Evolutionary conservation across 352 stramenopile species (phyloP).

Genomic region (Halophytophthora polymorphica): DNA sequence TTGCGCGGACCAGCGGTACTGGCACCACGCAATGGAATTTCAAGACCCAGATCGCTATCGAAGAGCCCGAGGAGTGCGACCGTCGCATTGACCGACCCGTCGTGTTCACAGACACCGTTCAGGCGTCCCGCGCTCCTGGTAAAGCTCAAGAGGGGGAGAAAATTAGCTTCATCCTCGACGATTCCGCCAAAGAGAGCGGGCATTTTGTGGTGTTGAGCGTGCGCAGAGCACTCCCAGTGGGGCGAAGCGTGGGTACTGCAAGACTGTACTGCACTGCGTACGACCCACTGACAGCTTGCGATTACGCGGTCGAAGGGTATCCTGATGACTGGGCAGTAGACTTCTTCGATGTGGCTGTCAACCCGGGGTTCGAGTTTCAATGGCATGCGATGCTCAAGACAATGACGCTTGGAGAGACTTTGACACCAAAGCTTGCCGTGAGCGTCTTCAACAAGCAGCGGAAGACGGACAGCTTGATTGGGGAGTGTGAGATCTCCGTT

Average conservation of each 20-base stretch:
- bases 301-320: conserved; percentile 72
- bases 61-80: conserved; percentile 46
- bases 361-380: conserved; percentile 45
- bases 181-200: conserved; percentile 12
- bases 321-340: conserved; percentile 55
- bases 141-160: conserved; percentile 26
- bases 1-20: conserved; percentile 44
- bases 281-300: conserved; percentile 71
- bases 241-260: conserved; percentile 9
- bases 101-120: conserved; percentile 76
- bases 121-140: conserved; percentile 44
- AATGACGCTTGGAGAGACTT: conserved; percentile 51
- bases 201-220: conserved; percentile 79
- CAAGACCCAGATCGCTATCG: conserved; percentile 40
- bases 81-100: conserved; percentile 61
- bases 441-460: conserved; percentile 70
- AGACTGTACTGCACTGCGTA: conserved; percentile 83
- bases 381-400: conserved; percentile 49
- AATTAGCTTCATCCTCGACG: conserved; percentile 47
- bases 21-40: conserved; percentile 64
- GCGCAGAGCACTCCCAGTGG: conserved; percentile 41
- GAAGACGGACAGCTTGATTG: conserved; percentile 66
- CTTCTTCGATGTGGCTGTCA: conserved; percentile 55
- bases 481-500: conserved; percentile 72
- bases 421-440: conserved; percentile 69